Percentiles rank a stretch among this genome's conserved stretches.
These are phyloP conservation scores for Trichoderma orchidacearum DNA, from an alignment of 495 filamentous ascomycete species.

Conservation along the genomic window DNA sequence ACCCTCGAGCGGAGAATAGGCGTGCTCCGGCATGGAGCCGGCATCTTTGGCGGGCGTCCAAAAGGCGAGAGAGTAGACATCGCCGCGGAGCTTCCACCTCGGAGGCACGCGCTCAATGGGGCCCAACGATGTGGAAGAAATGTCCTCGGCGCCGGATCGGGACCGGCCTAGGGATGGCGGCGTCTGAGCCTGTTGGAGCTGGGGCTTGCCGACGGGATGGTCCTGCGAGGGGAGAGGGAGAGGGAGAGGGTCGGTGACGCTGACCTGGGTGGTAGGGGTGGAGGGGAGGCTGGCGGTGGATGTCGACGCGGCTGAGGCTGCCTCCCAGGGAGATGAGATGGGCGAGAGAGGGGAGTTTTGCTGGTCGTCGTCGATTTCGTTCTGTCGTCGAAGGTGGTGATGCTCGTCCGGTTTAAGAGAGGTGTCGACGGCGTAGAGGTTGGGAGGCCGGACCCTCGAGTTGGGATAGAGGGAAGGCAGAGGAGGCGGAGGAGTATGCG, in stretches of 20 bases:
- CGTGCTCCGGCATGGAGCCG: constrained; percentile 12
- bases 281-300: not conserved
- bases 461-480: not conserved
- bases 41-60: constrained; percentile 13
- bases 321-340: not conserved
- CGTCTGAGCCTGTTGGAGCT: not conserved
- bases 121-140: not conserved
- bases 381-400: not conserved
- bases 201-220: not conserved
- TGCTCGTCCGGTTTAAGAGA: not conserved
- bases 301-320: not conserved
- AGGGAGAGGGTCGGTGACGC: not conserved
- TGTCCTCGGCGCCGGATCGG: not conserved
- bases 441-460: not conserved
- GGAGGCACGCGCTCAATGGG: constrained; percentile 13
- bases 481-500: not conserved
- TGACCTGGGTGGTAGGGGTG: not conserved
- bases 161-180: no score
- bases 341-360: not conserved
- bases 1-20: constrained; percentile 29
- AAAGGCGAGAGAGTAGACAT: constrained; percentile 22
- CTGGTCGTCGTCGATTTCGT: not conserved
- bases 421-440: not conserved
- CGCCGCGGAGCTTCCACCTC: constrained; percentile 26
- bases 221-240: not conserved